Base-by-base conservation (phyloP, 306 rosid genomes). In the Pueraria montana region DNA sequence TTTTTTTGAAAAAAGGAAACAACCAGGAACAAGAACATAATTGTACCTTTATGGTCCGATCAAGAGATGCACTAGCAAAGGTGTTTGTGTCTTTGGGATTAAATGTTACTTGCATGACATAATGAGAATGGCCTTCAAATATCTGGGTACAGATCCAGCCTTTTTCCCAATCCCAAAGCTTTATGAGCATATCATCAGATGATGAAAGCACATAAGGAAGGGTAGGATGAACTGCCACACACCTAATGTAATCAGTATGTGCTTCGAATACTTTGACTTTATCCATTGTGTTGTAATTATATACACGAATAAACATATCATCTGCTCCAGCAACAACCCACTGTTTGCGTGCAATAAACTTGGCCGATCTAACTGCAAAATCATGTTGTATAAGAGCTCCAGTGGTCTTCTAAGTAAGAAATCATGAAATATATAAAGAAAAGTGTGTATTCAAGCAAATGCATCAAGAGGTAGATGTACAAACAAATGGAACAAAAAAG, bases 301-400 rank as follows among this genome's bases (percentile, higher is more conserved):
- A 96, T 16, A 96, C 99, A 85, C 99, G 99, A 87, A 96, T 91
- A 71, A 86, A 89, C 97, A 92, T 96, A 84, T 96, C 99, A 87
- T 96, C 99, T 50, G 99, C 99, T 72, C 97, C 99, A 74, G 98
- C 98, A 85, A 96, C 99, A 84, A 96, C 94, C 99, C 98, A 96
- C 82, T 96, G 97, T 87, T 86, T 91, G 86, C 99, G 95, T 79
- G 99, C 85, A 75, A 96, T 90, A 92, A 96, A 96, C 89, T 94
- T 96, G 84, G 99, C 99, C 56, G 99, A 96, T 83, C 99, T 96
- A 77, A 96, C 99, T 96, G 97, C 87, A 94, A 81, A 80, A 75
- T 50, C 52, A 80, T 61, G 73, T 62, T 43, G 66, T 46, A 72
- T 30, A 69, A 73, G 71, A 82, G 73, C 71, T 55, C 78, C 74